These are phyloP conservation scores for Gossypium australe DNA, from an alignment of 345 rosid species.

Conservation along the genomic window DNA sequence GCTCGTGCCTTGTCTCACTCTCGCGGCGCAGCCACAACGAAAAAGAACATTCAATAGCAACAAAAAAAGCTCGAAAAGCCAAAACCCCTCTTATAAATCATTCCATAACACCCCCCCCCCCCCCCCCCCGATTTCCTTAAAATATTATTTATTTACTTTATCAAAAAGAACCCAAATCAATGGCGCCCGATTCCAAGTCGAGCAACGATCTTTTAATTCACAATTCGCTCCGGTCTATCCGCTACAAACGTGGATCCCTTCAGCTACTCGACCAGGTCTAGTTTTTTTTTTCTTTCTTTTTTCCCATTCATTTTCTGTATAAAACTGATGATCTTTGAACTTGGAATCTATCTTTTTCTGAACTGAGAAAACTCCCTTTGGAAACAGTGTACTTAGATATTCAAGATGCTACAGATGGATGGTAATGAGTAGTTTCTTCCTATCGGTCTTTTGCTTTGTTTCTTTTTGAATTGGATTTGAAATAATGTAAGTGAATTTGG, in stretches of 20 bases:
- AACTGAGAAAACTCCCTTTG: conserved; percentile 85
- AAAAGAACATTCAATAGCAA: background rate
- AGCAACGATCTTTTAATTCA: background rate
- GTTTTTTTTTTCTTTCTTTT: background rate
- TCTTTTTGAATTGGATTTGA: background rate
- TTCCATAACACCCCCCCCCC: background rate
- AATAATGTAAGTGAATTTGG: background rate
- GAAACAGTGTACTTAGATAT: conserved; percentile 62
- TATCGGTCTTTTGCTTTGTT: background rate
- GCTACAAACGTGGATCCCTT: background rate
- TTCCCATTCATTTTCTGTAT: background rate
- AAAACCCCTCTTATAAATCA: background rate
- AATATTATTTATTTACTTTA: background rate
- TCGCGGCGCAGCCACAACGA: background rate
- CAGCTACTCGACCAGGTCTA: conserved; percentile 3
- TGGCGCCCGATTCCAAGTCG: background rate
- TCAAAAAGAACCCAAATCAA: background rate
- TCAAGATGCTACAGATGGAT: conserved; percentile 61
- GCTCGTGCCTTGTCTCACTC: background rate
- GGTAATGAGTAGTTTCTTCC: conserved; percentile 33
- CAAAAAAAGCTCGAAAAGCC: background rate
- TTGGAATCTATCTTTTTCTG: background rate
- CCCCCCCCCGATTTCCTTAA: background rate
- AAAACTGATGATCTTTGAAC: no score
- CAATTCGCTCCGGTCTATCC: background rate